Evolutionary conservation across 2,329 filamentous ascomycete species (phyloP).

Genomic region (Penicillium sp.): DNA sequence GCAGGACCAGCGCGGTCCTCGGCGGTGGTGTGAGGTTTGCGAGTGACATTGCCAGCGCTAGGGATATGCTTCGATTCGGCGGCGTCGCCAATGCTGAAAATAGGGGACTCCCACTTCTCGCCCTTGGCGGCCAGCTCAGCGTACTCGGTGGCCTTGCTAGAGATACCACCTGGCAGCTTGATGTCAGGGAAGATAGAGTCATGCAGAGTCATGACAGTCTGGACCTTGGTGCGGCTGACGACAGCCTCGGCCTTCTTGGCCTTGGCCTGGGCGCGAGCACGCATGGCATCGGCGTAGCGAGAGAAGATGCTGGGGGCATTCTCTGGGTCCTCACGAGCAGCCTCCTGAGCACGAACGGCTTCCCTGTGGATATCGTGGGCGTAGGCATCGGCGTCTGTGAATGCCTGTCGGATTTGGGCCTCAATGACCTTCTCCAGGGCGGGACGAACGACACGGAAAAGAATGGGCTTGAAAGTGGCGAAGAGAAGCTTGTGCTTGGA

Average conservation of each 20-base stretch:
- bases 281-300: conserved; percentile 74
- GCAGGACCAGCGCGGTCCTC: conserved; percentile 18
- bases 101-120: conserved; percentile 89
- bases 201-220: conserved; percentile 80
- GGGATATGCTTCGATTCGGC: conserved; percentile 73
- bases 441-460: conserved; percentile 81
- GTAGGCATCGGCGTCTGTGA: conserved; percentile 71
- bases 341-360: conserved; percentile 69
- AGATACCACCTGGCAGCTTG: conserved; percentile 82
- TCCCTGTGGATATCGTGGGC: conserved; percentile 80
- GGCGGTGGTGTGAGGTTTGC: conserved; percentile 59
- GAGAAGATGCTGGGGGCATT: conserved; percentile 81
- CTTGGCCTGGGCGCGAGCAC: conserved; percentile 71
- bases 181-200: conserved; percentile 93
- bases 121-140: conserved; percentile 84
- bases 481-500: conserved; percentile 95
- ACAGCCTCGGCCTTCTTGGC: conserved; percentile 72
- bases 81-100: conserved; percentile 85
- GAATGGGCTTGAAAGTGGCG: conserved; percentile 78
- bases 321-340: conserved; percentile 68
- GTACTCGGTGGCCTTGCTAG: conserved; percentile 92
- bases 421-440: conserved; percentile 84
- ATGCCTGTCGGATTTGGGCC: conserved; percentile 83
- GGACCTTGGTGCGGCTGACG: conserved; percentile 67
- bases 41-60: conserved; percentile 52